Evolutionary conservation across 2,329 filamentous ascomycete species (phyloP), one percentile per base, ranked within the genome.

Genomic region (Pseudogymnoascus sp.): DNA sequence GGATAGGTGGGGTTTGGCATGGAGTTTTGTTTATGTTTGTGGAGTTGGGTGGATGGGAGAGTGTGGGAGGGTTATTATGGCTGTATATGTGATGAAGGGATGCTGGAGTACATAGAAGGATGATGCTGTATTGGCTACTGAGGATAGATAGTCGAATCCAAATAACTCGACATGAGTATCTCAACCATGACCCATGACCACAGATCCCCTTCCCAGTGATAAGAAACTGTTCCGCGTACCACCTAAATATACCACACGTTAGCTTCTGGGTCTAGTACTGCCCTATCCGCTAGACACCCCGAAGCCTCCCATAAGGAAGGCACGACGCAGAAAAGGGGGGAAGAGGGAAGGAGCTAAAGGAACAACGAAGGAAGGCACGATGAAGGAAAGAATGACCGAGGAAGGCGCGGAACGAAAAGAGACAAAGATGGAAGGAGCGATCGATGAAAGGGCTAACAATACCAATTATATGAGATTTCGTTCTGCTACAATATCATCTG

Each of bases 81-180:
- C 28, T 54, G 47, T 54, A 54, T 34, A 54, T 54, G 28, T 54
- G 47, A 54, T 54, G 47, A 54, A 18, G 47, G 9, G 16, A 28
- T 54, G 47, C 14, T 2, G 47, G 28, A 54, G 47, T 54, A 54
- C 25, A 54, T 54, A 54, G 28, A 34, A 32, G 28, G 11, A 54
- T 14, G 16, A 28, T 34, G 16, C 47, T 54, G 28, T 54, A 54
- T 54, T 54, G n/a, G 47, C 47, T 54, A 32, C 28, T 32, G 47
- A 34, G n/a, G 2, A 54, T 20, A 54, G 28, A 34, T 54, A 25
- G 12, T 43, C 12, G 47, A 32, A 54, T 54, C 28, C 16, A 34
- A 54, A 54, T 32, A 54, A 54, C 28, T 54, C n/a, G 20, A 34
- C 16, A 32, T 54, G 28, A 54, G n/a, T 54, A 54, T 54, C n/a